These are phyloP conservation scores for Paramecium biaurelia DNA, from an alignment of 73 alveolate species.

Conservation along the genomic window DNA sequence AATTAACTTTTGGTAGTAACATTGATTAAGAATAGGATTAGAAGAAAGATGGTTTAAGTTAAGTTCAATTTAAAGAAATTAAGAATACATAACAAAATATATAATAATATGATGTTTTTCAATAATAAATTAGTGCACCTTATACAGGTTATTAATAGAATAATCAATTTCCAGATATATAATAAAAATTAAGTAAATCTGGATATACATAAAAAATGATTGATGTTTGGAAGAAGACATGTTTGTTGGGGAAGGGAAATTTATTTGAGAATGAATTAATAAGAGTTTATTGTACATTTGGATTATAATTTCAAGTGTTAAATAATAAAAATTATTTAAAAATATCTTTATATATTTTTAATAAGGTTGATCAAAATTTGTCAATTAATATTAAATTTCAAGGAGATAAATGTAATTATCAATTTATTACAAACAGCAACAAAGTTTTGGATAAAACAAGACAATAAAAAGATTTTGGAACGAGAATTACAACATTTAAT, in stretches of 20 bases:
- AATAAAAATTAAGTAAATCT: background rate
- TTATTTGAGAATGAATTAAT: background rate
- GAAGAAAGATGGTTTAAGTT: background rate
- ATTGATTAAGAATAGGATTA: background rate
- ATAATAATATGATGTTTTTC: background rate
- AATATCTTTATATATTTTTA: background rate
- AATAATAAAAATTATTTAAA: background rate
- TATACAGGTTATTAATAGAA: background rate
- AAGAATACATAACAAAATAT: background rate
- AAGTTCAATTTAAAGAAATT: background rate
- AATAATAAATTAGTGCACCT: background rate
- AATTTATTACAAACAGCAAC: background rate
- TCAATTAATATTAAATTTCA: background rate
- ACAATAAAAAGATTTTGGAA: background rate
- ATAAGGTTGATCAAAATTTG: background rate
- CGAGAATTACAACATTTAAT: background rate
- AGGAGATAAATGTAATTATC: background rate
- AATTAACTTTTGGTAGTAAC: background rate
- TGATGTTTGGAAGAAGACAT: background rate
- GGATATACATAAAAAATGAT: background rate
- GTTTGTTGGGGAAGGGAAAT: background rate
- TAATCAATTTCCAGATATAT: background rate
- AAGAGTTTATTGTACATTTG: background rate
- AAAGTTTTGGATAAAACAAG: background rate
- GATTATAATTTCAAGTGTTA: background rate